Evolutionary conservation across 768 basidiomycete species (phyloP), one percentile per base, ranked within the genome.

Genomic region (Podaxis carcinomalis): DNA sequence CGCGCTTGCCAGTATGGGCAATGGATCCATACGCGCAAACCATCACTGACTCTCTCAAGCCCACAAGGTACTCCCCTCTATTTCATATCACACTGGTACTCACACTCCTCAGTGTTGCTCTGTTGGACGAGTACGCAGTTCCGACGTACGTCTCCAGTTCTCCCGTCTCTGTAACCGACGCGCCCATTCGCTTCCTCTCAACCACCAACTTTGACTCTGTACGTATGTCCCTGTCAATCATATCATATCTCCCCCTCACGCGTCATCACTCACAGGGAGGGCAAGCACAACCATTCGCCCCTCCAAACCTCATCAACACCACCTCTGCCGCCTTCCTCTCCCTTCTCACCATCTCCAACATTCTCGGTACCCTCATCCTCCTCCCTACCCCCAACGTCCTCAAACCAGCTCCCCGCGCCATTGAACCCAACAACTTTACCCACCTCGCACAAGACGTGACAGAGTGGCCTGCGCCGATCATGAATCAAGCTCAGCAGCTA

Each of bases 291-390:
- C 69, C 68, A 1, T 85, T 85, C 56, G 66, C 75, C 2, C 80
- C 85, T 2, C 86, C 86, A 14, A 87, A 87, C 63, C 74, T 88
- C 36, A 67, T 86, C 49, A 81, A 79, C 62, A 78, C 79, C 4
- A 79, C 82, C 1, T 79, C 84, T 0, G 84, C 86, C 4, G 76
- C 85, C 1, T 75, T 87, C 61, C 68, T 87, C 58, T 73, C 79
- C 13, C 67, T 78, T 46, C 67, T 76, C 7, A 66, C 63, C 57
- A 61, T 70, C 46, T 51, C 56, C 47, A 36, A 58, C 14, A 57
- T 63, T 6, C 37, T 67, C 1, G 73, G 71, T 2, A 73, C 73
- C 13, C 67, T 81, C 11, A 60, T 86, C 23, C 77, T 86, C 32
- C 69, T 85, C 4, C 84, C 86, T 11, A 78, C 78, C 2, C 70